These are phyloP conservation scores for Emmonsiellopsis sp. DNA, from an alignment of 2,329 filamentous ascomycete species.

Conservation along the genomic window DNA sequence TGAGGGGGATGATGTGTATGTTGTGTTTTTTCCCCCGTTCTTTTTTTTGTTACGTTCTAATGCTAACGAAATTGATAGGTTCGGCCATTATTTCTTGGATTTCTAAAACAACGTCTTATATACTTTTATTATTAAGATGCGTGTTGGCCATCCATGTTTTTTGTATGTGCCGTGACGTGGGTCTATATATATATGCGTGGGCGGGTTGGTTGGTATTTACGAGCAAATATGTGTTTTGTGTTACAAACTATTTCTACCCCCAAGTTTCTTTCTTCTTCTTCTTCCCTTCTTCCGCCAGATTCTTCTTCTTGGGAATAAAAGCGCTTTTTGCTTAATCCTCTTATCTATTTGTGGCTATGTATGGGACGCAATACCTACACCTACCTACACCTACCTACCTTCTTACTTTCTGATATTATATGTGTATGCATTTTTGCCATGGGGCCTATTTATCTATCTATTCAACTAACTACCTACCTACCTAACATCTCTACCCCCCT, in stretches of 20 bases:
- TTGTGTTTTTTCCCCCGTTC: constrained; percentile 21
- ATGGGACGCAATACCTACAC: too few species aligned
- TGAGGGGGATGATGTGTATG: constrained; percentile 75
- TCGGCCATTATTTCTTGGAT: constrained; percentile 66
- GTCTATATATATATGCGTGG: neutral
- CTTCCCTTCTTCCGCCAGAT: neutral
- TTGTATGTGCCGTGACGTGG: neutral
- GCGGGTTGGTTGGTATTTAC: too few species aligned
- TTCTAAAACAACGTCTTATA: constrained; percentile 41
- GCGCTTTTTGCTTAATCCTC: neutral
- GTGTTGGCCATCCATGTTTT: neutral
- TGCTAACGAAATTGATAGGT: constrained; percentile 38
- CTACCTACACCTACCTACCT: too few species aligned
- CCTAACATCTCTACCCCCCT: neutral
- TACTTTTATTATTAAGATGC: neutral
- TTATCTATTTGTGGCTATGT: too few species aligned
- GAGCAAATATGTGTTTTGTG: too few species aligned
- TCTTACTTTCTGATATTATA: neutral
- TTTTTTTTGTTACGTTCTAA: neutral
- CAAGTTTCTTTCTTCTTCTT: neutral
- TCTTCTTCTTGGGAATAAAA: neutral
- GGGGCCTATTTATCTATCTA: neutral
- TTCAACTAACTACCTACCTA: neutral
- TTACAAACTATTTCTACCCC: too few species aligned
- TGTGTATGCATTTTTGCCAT: neutral